Base-by-base conservation (phyloP, 2,329 filamentous ascomycete genomes). In the Alternaria rosae region DNA sequence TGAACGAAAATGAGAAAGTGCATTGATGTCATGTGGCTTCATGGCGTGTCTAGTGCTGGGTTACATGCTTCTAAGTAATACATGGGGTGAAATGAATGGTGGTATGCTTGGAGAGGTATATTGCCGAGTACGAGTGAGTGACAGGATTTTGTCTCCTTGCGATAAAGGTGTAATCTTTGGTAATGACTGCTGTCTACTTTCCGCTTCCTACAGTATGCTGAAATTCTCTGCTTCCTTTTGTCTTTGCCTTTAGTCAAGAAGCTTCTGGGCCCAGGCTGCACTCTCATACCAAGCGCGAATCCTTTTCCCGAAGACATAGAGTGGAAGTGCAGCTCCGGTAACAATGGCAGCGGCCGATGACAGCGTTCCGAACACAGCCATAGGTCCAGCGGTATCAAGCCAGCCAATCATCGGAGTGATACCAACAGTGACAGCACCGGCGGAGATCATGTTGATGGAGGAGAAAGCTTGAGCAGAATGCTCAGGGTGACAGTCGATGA, bases 301-400 rank as follows among this genome's bases (percentile, higher is more conserved):
- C 48, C 56, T 67, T 43, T 67, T 67, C 12, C 64, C 64, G 47
- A 59, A 67, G 1, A 67, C 45, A 41, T 67, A 62, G 45, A 67
- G 25, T 3, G 62, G 62, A 28, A 67, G 28, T 20, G 57, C 47
- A n/a, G 43, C 9, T 4, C 32, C 42, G 0, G 62, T 60, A 12
- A 57, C 52, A 13, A 54, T 50, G 3, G 64, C 64, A 13, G 62
- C 51, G 1, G 38, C 45, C 2, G 42, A 35, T 6, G 58, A 61
- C 43, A 66, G 45, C 2, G 56, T 51, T 8, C 55, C 56, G 13
- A 59, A 59, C 2, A 57, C 55, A 1, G 23, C 17, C 12, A 52
- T 13, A 1, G 55, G 55, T 5, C 55, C 55, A 23, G 13, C 45
- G 25, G 51, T 13, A 3, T 54, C 47, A 6, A 61, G 55, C 61